A percentile compares a stretch with the other conserved stretches of the same genome.
phyloP scores from a whole-genome alignment of 331 rosid genomes.

The Rhamnella rubrinervis region DNA sequence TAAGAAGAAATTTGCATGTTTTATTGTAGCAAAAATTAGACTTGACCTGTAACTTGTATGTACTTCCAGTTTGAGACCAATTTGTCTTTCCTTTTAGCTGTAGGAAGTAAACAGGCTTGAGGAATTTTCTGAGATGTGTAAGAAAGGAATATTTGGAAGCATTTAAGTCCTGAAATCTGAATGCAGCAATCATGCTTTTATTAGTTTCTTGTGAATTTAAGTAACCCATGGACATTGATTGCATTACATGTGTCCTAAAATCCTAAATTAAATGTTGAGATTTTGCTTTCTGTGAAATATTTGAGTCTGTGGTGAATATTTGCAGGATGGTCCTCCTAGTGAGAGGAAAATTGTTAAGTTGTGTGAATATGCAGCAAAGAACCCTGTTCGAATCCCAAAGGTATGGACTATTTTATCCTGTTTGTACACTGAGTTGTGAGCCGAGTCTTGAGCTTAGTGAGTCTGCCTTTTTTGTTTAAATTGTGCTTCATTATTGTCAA shows the following conservation, averaged over 20 bases:
- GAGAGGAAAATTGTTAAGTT: slow-evolving; percentile 87
- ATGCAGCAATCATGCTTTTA: neutral
- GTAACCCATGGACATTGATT: no score
- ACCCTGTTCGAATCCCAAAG: slow-evolving; percentile 92
- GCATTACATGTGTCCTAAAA: neutral
- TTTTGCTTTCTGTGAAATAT: slow-evolving; percentile 4
- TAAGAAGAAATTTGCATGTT: neutral
- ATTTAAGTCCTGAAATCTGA: neutral
- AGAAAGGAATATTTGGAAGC: no score
- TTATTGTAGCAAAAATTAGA: neutral
- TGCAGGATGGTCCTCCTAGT: slow-evolving; percentile 74
- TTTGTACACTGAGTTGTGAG: neutral
- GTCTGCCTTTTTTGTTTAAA: slow-evolving; percentile 25
- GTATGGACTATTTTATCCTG: slow-evolving; percentile 35
- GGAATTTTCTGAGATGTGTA: slow-evolving; percentile 2
- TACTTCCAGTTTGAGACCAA: neutral
- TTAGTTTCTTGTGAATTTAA: no score
- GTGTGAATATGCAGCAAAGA: slow-evolving; percentile 93
- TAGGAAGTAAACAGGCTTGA: neutral
- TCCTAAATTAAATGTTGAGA: neutral
- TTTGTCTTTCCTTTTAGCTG: neutral
- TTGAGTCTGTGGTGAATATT: neutral
- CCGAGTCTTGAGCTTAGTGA: slow-evolving; percentile 14
- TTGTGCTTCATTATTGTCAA: slow-evolving; percentile 10
- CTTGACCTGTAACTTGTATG: no score